Percentiles rank a stretch among this genome's conserved stretches.
Conservation (phyloP, 257 asterid genomes). For the Henckelia pumila region DNA sequence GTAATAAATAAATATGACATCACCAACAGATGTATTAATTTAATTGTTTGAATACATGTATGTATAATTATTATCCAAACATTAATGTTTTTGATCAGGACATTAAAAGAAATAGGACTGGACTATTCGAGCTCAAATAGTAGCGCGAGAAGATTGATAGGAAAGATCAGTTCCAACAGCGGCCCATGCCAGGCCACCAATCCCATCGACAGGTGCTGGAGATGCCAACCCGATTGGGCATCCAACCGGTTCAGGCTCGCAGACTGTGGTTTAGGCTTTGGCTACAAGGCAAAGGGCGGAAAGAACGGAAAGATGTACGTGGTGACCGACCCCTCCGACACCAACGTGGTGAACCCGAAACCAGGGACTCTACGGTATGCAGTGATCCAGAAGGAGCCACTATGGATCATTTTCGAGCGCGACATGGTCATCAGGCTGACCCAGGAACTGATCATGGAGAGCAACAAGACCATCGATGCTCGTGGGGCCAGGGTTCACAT, state of each 20-base stretch:
- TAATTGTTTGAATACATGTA: too few species aligned
- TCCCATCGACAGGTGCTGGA: slow-evolving; percentile 74
- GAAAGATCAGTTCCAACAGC: not conserved
- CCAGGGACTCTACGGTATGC: slow-evolving; percentile 64
- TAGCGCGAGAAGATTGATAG: slow-evolving; percentile 40
- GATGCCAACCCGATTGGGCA: slow-evolving; percentile 63
- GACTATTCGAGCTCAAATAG: slow-evolving; percentile 12
- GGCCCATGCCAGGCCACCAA: slow-evolving; percentile 52
- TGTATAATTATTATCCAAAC: not conserved
- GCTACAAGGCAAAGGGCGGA: slow-evolving; percentile 52
- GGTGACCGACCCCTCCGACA: slow-evolving; percentile 47
- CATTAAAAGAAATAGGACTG: slow-evolving; percentile 23
- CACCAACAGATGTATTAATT: too few species aligned
- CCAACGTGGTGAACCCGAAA: slow-evolving; percentile 30
- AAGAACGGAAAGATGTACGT: slow-evolving; percentile 39
- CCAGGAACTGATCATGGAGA: slow-evolving; percentile 38
- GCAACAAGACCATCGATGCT: slow-evolving; percentile 47
- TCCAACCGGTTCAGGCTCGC: slow-evolving; percentile 50
- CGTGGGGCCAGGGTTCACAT: slow-evolving; percentile 38
- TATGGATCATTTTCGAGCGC: slow-evolving; percentile 50
- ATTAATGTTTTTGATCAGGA: slow-evolving; percentile 29
- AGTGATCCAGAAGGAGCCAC: slow-evolving; percentile 44
- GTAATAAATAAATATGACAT: too few species aligned
- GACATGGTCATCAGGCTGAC: slow-evolving; percentile 39
- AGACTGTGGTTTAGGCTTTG: slow-evolving; percentile 60